A percentile compares a stretch with the other conserved stretches of the same genome.
Evolutionary conservation across 2,329 filamentous ascomycete genomes (phyloP).

Genomic region (Aspergillus novoparasiticus): DNA sequence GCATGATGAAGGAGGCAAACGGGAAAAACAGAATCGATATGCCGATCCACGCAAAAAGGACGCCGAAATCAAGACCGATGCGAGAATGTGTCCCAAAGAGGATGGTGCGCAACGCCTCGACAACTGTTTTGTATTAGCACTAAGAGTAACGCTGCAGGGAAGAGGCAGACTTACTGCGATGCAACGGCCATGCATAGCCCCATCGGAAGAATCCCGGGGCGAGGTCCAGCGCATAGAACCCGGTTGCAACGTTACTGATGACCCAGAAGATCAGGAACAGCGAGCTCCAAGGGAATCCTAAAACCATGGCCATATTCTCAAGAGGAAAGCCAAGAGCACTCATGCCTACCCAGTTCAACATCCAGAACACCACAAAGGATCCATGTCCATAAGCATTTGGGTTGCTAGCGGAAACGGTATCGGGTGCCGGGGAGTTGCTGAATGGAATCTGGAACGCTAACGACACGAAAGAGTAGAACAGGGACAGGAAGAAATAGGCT

Average conservation of each 20-base stretch:
- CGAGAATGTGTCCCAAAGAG: slow-evolving; percentile 61
- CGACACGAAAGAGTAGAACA: slow-evolving; percentile 65
- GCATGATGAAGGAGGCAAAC: slow-evolving; percentile 33
- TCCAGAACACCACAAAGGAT: slow-evolving; percentile 65
- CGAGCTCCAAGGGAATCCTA: slow-evolving; percentile 63
- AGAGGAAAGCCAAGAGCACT: slow-evolving; percentile 63
- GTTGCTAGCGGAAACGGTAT: slow-evolving; percentile 49
- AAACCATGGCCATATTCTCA: slow-evolving; percentile 66
- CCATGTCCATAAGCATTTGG: slow-evolving; percentile 59
- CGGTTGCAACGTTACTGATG: slow-evolving; percentile 64
- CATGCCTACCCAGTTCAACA: slow-evolving; percentile 67
- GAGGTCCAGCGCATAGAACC: slow-evolving; percentile 63
- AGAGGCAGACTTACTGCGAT: slow-evolving; percentile 50
- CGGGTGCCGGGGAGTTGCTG: slow-evolving; percentile 48
- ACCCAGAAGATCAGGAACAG: slow-evolving; percentile 70
- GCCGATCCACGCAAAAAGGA: slow-evolving; percentile 59
- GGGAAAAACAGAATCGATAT: slow-evolving; percentile 32
- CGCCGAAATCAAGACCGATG: slow-evolving; percentile 63
- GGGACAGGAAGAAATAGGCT: slow-evolving; percentile 63
- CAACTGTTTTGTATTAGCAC: slow-evolving; percentile 42
- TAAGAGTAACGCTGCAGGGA: neutral
- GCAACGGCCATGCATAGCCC: slow-evolving; percentile 66
- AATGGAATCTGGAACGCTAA: slow-evolving; percentile 67
- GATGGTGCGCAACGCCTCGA: slow-evolving; percentile 62
- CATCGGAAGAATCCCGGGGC: slow-evolving; percentile 62